Evolutionary conservation across 345 rosid genomes (phyloP).

Genomic region (Lumnitzera racemosa): DNA sequence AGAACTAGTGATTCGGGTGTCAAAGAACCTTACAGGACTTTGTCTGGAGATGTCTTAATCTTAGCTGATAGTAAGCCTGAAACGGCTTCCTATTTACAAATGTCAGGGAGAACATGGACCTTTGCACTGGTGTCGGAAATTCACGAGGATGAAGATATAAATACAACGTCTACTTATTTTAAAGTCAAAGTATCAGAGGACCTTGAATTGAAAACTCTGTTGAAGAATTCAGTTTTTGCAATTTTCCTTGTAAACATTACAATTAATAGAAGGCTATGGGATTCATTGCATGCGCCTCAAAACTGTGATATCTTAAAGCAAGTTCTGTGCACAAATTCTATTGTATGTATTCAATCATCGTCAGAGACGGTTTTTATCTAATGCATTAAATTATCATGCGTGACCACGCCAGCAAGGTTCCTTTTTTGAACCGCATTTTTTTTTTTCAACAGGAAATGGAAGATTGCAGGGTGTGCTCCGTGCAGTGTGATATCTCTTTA

Average conservation of each 20-base stretch:
- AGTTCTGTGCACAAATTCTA: conserved; percentile 5
- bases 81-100: conserved; percentile 3
- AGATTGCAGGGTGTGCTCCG: not conserved
- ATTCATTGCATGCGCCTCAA: not conserved
- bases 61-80: conserved; percentile 12
- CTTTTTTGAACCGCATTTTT: not conserved
- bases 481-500: not conserved
- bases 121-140: conserved; percentile 1
- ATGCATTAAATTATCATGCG: not conserved
- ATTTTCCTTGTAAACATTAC: not conserved
- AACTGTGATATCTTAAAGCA: not conserved
- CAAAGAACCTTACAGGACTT: conserved; percentile 11
- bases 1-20: not conserved
- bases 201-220: not conserved
- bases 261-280: not conserved
- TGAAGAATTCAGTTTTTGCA: conserved; percentile 6
- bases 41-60: conserved; percentile 14
- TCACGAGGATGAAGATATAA: not conserved
- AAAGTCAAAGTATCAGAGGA: not conserved
- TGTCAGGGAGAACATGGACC: conserved; percentile 9
- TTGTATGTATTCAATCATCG: conserved; percentile 6
- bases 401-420: not conserved
- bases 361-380: not conserved
- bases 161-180: not conserved
- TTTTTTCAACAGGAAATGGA: conserved; percentile 1